Conservation (phyloP, 1,284 basidiomycete species). For the Cutaneotrichosporon cutaneum region DNA sequence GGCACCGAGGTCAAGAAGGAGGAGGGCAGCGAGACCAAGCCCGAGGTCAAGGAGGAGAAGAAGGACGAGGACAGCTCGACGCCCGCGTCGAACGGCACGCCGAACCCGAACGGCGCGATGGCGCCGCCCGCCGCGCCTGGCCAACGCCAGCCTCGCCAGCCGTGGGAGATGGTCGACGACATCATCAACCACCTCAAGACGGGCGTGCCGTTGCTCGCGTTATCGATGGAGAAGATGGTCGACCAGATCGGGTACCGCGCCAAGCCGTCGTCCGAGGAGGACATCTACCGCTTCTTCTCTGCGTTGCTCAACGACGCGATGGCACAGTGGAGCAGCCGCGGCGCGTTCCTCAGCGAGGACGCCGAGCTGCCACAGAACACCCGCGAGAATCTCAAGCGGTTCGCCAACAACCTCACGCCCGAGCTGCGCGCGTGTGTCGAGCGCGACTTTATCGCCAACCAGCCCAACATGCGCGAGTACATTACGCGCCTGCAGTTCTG, state of each 20-base stretch:
- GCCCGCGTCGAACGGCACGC: constrained; percentile 20
- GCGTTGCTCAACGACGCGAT: constrained; percentile 70
- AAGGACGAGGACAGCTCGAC: constrained; percentile 24
- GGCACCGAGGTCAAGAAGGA: constrained; percentile 22
- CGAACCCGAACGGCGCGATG: constrained; percentile 28
- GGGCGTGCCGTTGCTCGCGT: constrained; percentile 88
- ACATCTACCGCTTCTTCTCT: constrained; percentile 87
- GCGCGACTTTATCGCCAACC: constrained; percentile 82
- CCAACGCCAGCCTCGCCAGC: constrained; percentile 59
- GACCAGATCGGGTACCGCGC: constrained; percentile 92
- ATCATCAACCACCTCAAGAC: constrained; percentile 94
- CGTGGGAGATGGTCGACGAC: constrained; percentile 92
- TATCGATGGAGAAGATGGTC: constrained; percentile 96
- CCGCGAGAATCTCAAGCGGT: constrained; percentile 63
- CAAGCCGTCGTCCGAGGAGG: constrained; percentile 89
- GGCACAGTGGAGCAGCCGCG: constrained; percentile 68
- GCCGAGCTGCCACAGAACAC: constrained; percentile 65
- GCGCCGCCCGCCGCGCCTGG: constrained; percentile 47
- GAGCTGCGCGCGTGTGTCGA: constrained; percentile 79
- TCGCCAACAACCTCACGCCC: constrained; percentile 67
- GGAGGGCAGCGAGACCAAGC: constrained; percentile 41
- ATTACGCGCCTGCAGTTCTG: constrained; percentile 86
- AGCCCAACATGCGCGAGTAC: constrained; percentile 82
- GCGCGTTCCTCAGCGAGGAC: constrained; percentile 69
- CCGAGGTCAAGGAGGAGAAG: constrained; percentile 29